Evolutionary conservation across 345 rosid genomes (phyloP).

Genomic region (Eucalyptus regnans): DNA sequence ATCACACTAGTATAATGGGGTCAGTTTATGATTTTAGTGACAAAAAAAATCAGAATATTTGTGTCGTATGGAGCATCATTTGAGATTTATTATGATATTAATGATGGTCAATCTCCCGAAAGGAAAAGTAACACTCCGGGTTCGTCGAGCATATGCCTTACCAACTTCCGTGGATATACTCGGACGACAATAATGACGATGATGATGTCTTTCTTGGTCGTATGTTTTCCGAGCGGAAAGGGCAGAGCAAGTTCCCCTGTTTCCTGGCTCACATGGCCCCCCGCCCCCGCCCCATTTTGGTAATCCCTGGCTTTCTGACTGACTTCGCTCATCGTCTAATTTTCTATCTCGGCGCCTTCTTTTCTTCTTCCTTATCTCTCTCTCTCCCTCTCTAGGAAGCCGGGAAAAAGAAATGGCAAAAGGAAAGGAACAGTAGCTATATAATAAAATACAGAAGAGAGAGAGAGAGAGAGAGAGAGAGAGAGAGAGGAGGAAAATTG

Average conservation of each 20-base stretch:
- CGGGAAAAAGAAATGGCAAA: background rate
- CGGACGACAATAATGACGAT: background rate
- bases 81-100: background rate
- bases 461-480: too few species aligned
- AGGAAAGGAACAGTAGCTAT: background rate
- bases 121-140: background rate
- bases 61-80: too few species aligned
- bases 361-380: background rate
- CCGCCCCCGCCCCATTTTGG: slow-evolving; percentile 2
- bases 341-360: background rate
- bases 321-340: background rate
- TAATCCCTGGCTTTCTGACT: slow-evolving; percentile 3
- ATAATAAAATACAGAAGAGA: background rate
- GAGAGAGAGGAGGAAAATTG: background rate
- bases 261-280: slow-evolving; percentile 5
- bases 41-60: too few species aligned
- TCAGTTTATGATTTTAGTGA: too few species aligned
- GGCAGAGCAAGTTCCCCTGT: slow-evolving; percentile 1
- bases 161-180: background rate
- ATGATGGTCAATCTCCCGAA: background rate
- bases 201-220: background rate
- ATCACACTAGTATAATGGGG: too few species aligned
- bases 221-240: background rate
- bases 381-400: background rate
- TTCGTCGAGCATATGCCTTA: background rate